A percentile compares a stretch with the other conserved stretches of the same genome.
Conservation (phyloP, 2,329 filamentous ascomycete genomes). For the Neonectria neomacrospora region DNA sequence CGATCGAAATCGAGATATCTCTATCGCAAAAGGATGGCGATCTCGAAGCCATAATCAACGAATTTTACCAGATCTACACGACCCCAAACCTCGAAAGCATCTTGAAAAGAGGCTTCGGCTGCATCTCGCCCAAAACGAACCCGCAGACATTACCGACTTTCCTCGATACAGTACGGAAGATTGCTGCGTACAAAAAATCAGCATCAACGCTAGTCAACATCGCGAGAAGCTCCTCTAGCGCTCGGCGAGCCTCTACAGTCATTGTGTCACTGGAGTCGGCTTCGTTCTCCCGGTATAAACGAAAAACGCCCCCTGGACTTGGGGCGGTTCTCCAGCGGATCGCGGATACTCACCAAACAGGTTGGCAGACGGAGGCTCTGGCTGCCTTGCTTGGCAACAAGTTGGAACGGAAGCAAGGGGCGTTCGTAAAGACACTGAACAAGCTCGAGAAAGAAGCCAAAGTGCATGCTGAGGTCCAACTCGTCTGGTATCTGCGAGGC, state of each 20-base stretch:
- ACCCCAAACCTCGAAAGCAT: slow-evolving; percentile 16
- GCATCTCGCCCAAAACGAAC: slow-evolving; percentile 7
- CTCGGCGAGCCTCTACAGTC: not conserved
- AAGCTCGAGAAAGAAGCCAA: slow-evolving; percentile 11
- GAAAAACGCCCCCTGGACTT: not conserved
- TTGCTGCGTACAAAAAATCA: slow-evolving; percentile 31
- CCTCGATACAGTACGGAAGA: slow-evolving; percentile 29
- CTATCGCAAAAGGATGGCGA: not conserved
- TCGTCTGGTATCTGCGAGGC: slow-evolving; percentile 32
- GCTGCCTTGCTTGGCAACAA: not conserved
- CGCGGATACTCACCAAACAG: slow-evolving; percentile 2
- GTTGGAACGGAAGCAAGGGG: not conserved
- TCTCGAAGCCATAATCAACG: slow-evolving; percentile 19
- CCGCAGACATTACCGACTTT: slow-evolving; percentile 8
- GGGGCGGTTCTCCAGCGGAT: not conserved
- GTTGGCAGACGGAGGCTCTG: slow-evolving; percentile 9
- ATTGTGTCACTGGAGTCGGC: slow-evolving; percentile 1
- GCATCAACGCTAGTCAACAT: slow-evolving; percentile 23
- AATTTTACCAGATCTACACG: slow-evolving; percentile 17
- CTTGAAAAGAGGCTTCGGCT: slow-evolving; percentile 5
- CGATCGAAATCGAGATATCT: not conserved
- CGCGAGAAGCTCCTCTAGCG: not conserved
- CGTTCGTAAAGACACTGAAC: not conserved
- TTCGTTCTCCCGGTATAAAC: slow-evolving; percentile 5
- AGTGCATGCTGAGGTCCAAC: slow-evolving; percentile 40